These are phyloP conservation scores for Leccinum angustisporum DNA, from an alignment of 1,284 basidiomycete species.

Conservation along the genomic window DNA sequence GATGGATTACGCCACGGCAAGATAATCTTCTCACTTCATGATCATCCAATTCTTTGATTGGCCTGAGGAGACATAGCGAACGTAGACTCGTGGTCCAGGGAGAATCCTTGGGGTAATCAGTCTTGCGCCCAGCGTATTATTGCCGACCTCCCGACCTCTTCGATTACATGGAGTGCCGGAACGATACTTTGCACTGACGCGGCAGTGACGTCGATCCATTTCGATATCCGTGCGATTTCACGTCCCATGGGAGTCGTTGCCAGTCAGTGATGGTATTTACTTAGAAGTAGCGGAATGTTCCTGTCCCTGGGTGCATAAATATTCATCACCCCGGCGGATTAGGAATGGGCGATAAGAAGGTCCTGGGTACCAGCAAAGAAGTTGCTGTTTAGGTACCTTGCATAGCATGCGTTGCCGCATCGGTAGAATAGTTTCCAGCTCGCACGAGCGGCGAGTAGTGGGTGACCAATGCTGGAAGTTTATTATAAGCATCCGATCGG, in stretches of 20 bases:
- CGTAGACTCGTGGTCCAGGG: neutral
- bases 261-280: neutral
- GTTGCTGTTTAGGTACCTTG: neutral
- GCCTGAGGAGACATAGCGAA: neutral
- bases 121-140: neutral
- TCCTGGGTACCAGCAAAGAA: neutral
- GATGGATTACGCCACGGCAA: neutral
- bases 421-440: neutral
- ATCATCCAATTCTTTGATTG: neutral
- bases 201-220: neutral
- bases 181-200: neutral
- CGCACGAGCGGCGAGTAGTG: neutral
- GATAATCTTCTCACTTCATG: neutral
- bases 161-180: too few species aligned
- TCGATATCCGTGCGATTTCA: neutral
- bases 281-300: neutral
- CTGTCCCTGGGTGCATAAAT: slow-evolving; percentile 7
- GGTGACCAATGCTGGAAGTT: neutral
- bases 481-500: neutral
- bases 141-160: neutral
- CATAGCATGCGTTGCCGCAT: neutral
- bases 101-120: neutral
- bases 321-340: neutral
- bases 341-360: neutral
- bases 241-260: neutral